These are phyloP conservation scores for Neonectria hederae DNA, from an alignment of 2,329 filamentous ascomycete species.

Conservation along the genomic window DNA sequence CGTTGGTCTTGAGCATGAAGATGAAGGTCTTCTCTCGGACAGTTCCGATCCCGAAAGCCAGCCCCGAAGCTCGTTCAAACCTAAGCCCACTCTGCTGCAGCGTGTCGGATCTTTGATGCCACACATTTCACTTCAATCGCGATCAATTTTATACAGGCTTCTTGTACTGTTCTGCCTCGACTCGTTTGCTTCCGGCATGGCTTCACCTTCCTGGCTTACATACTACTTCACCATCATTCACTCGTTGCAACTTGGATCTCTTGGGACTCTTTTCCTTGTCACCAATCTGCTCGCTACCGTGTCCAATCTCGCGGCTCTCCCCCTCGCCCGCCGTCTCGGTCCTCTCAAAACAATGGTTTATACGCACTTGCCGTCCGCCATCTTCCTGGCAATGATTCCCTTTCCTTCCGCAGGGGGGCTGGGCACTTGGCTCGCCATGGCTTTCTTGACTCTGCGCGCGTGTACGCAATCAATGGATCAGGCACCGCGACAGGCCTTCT, in stretches of 20 bases:
- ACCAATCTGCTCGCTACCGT: conserved; percentile 61
- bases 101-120: neutral
- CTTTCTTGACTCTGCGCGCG: conserved; percentile 69
- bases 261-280: conserved; percentile 65
- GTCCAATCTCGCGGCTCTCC: conserved; percentile 63
- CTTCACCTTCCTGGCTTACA: conserved; percentile 60
- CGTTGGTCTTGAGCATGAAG: neutral
- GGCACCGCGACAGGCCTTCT: conserved; percentile 74
- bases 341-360: conserved; percentile 81
- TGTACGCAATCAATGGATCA: conserved; percentile 75
- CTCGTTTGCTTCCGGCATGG: conserved; percentile 2
- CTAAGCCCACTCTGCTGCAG: neutral
- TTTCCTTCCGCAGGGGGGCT: conserved; percentile 55
- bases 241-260: conserved; percentile 56
- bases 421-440: conserved; percentile 56
- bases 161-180: neutral
- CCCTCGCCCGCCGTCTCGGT: conserved; percentile 64
- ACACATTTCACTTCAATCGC: neutral
- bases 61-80: neutral
- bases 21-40: neutral
- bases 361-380: conserved; percentile 74
- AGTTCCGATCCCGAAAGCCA: neutral
- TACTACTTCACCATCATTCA: conserved; percentile 57
- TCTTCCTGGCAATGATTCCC: conserved; percentile 72
- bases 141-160: neutral